phyloP scores from a whole-genome alignment of 306 rosid genomes.

The Trichosanthes cucumerina region DNA sequence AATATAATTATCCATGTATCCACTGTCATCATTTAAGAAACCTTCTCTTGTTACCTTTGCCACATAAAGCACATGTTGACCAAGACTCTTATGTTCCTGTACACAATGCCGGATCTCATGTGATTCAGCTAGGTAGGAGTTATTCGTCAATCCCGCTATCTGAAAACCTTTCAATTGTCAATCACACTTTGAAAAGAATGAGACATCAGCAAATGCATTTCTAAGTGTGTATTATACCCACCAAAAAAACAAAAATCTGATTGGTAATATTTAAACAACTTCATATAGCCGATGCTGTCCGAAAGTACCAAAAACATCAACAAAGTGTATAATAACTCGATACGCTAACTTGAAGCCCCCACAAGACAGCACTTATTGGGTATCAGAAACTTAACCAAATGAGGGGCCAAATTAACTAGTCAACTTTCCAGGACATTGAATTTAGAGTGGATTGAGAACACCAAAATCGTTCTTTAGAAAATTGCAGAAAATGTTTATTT shows the following conservation, averaged over 20 bases:
- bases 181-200: neutral
- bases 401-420: neutral
- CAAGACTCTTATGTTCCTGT: constrained; percentile 63
- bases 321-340: neutral
- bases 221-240: neutral
- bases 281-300: neutral
- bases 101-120: constrained; percentile 85
- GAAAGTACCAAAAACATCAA: neutral
- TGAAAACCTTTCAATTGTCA: constrained; percentile 28
- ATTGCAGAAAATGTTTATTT: neutral
- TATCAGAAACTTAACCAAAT: neutral
- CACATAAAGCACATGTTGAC: constrained; percentile 67
- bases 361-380: neutral
- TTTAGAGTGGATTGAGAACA: neutral
- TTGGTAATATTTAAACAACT: neutral
- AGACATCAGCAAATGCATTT: neutral
- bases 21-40: constrained; percentile 8
- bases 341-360: neutral
- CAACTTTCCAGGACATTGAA: neutral
- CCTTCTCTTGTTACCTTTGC: constrained; percentile 57
- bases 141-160: constrained; percentile 98
- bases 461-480: neutral
- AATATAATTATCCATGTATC: constrained; percentile 14
- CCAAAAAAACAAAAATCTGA: neutral
- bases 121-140: constrained; percentile 64